Percentiles rank a stretch among this genome's conserved stretches.
phyloP scores from a whole-genome alignment of 257 asterid species.

The Henckelia pumila region DNA sequence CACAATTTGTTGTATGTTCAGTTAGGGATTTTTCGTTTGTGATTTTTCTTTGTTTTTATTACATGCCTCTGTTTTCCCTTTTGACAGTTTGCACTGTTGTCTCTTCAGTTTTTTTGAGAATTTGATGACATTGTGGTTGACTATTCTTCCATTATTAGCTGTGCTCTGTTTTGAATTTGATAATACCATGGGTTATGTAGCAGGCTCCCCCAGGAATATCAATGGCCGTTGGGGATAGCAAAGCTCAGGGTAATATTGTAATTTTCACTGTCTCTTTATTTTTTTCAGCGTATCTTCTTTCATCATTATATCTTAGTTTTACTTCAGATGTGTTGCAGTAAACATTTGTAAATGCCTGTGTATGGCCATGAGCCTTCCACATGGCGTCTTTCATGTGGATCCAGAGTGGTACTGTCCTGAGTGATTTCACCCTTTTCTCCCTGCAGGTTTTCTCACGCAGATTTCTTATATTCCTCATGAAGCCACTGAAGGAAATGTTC shows the following conservation, averaged over 20 bases:
- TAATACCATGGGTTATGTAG: conserved; percentile 25
- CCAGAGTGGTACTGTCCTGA: not conserved
- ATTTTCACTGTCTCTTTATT: not conserved
- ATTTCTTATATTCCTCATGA: conserved; percentile 41
- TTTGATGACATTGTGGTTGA: not conserved
- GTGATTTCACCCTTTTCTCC: conserved; percentile 1
- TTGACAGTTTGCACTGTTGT: not conserved
- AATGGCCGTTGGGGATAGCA: conserved; percentile 31
- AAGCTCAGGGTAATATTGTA: conserved; percentile 34
- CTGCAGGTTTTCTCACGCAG: conserved; percentile 43
- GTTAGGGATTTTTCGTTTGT: not conserved
- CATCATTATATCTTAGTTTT: not conserved
- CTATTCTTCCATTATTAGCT: not conserved
- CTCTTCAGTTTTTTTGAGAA: not conserved
- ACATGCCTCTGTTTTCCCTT: not conserved
- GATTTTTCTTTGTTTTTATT: not conserved
- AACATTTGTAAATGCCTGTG: not conserved
- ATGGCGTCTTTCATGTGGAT: not conserved
- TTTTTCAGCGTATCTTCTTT: not conserved
- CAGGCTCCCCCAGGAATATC: conserved; percentile 47
- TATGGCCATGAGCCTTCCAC: not conserved
- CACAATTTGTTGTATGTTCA: not conserved
- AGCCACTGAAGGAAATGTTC: conserved; percentile 60
- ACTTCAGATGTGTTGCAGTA: not conserved
- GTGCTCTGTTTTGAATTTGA: not conserved